Base-by-base conservation (phyloP, 2,329 filamentous ascomycete genomes). In the Penicillium sp. region DNA sequence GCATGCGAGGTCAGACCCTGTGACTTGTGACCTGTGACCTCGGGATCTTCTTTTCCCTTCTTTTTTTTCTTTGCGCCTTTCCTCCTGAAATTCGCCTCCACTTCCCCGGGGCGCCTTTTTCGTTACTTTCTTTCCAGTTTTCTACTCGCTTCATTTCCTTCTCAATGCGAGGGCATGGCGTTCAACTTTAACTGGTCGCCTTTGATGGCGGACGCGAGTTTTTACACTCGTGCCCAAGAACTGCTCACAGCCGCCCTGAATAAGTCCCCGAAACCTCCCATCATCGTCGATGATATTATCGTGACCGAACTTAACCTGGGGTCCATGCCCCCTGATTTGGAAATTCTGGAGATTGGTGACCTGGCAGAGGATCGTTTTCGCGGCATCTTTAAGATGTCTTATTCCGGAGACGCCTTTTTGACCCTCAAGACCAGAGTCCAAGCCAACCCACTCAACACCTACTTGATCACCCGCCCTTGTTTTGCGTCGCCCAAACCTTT, bases 131-230 rank as follows among this genome's bases (percentile, higher is more conserved):
- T 43, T 45, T 50, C 54, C 29, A 43, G 40, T 23, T 33, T 50
- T 50, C 48, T 57, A 23, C 55, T 58, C 48, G 47, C 31, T 49
- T 51, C 55, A 44, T 43, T 42, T 31, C 49, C 40, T 60, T 62
- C 63, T 67, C 65, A 62, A 71, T 71, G 67, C 66, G 44, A 64
- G 59, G 65, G 60, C 77, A 99, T 99, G 94, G 94, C 94, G 67
- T 99, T 99, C 89, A 97, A 97, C 82, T 99, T 99, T 89, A 97
- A 97, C 90, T 99, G 94, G 94, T 96, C 92, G 84, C 94, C 94
- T 72, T 84, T 99, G 64, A 94, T 95, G 79, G 93, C 93, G 71
- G 94, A 97, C 79, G 93, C 90, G 69, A 85, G 87, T 67, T 94
- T 94, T 76, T 93, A 93, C 77, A 85, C 89, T 73, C 89, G 92